phyloP scores from a whole-genome alignment of 495 filamentous ascomycete genomes.

The Hypoxylon perforatum region DNA sequence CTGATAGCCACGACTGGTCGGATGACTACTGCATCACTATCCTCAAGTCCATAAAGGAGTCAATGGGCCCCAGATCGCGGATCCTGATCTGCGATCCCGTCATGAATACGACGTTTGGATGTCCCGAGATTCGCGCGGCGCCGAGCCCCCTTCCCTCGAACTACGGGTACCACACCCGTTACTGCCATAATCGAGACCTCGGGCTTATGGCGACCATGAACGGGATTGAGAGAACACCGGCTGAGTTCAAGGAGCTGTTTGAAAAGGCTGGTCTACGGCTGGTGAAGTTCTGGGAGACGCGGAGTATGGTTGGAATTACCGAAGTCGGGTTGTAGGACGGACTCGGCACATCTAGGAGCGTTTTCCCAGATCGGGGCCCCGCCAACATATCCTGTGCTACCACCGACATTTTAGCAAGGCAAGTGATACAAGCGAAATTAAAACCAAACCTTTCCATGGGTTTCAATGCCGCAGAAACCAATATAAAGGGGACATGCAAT shows the following conservation, averaged over 20 bases:
- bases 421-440: too few relatives aligned
- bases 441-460: too few relatives aligned
- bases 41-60: constrained; percentile 25
- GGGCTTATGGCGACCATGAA: constrained; percentile 47
- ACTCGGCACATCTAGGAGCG: too few relatives aligned
- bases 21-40: constrained; percentile 51
- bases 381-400: too few relatives aligned
- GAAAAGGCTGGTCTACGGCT: not conserved
- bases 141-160: constrained; percentile 45
- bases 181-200: constrained; percentile 45
- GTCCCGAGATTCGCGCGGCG: constrained; percentile 32
- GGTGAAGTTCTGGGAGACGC: not conserved
- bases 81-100: constrained; percentile 48
- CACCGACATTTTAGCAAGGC: too few relatives aligned
- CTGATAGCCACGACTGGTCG: constrained; percentile 47
- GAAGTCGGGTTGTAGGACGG: constrained; percentile 4
- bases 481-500: too few relatives aligned
- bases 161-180: constrained; percentile 40
- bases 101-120: constrained; percentile 49
- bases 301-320: not conserved
- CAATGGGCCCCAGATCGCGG: constrained; percentile 43
- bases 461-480: too few relatives aligned
- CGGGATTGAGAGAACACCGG: constrained; percentile 46
- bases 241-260: not conserved
- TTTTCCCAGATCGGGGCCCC: too few relatives aligned